Conservation (phyloP, 768 basidiomycete species). For the Lentinula boryana region DNA sequence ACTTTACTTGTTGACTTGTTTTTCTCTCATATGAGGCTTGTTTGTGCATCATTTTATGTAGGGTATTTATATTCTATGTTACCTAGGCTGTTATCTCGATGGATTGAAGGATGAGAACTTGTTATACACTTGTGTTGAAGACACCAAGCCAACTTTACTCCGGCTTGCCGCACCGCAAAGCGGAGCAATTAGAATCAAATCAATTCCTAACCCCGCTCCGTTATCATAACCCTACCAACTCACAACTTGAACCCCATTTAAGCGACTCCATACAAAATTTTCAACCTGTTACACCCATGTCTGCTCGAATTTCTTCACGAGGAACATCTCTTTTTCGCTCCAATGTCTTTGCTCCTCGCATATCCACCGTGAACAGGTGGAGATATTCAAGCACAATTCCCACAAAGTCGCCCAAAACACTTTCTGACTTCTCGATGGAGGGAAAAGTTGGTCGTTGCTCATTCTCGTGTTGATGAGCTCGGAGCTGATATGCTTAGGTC, state of each 20-base stretch:
- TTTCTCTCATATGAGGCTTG: slow-evolving; percentile 16
- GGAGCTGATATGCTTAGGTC: slow-evolving; percentile 41
- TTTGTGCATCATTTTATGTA: slow-evolving; percentile 21
- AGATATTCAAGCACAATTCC: slow-evolving; percentile 4
- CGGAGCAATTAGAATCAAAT: not conserved
- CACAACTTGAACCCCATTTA: slow-evolving; percentile 9
- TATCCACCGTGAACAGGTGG: not conserved
- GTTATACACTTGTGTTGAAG: not conserved
- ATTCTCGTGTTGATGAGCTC: not conserved
- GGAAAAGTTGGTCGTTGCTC: slow-evolving; percentile 47
- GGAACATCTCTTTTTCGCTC: slow-evolving; percentile 9
- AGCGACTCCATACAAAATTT: slow-evolving; percentile 2
- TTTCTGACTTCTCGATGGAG: slow-evolving; percentile 75
- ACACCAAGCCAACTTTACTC: not conserved
- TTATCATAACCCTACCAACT: not conserved
- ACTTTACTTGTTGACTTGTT: slow-evolving; percentile 18
- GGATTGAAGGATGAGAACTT: not conserved
- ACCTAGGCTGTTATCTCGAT: slow-evolving; percentile 2
- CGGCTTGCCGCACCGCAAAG: not conserved
- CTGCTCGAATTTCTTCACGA: slow-evolving; percentile 15
- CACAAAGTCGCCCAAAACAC: slow-evolving; percentile 30
- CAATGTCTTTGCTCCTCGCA: not conserved
- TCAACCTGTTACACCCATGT: slow-evolving; percentile 12
- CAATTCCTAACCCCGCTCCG: slow-evolving; percentile 5
- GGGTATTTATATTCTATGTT: slow-evolving; percentile 12